Evolutionary conservation across 2,329 filamentous ascomycete genomes (phyloP).

Genomic region (Tolypocladium amazonense): DNA sequence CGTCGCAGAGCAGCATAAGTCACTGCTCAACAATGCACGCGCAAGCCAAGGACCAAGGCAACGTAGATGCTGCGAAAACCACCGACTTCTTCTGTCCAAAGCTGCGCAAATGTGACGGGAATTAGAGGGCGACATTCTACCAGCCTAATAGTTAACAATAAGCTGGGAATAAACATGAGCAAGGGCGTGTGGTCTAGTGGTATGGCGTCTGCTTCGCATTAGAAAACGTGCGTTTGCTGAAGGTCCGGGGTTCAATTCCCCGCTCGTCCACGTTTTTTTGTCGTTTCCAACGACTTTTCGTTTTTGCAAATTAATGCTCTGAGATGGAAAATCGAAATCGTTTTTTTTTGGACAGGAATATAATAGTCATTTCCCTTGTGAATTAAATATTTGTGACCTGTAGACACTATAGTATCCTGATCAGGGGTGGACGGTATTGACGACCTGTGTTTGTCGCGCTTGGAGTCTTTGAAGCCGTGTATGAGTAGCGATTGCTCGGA

Average conservation of each 20-base stretch:
- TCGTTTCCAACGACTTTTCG: neutral
- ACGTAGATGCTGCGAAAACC: neutral
- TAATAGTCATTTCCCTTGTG: too few species aligned
- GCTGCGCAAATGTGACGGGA: too few species aligned
- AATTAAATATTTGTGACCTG: too few species aligned
- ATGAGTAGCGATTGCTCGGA: too few species aligned
- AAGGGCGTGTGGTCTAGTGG: constrained; percentile 14
- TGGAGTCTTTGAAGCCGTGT: too few species aligned
- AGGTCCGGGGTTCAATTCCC: constrained; percentile 15
- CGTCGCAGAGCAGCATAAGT: neutral
- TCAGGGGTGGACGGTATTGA: too few species aligned
- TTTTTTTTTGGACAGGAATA: neutral
- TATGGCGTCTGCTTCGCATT: constrained; percentile 14
- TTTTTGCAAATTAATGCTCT: neutral
- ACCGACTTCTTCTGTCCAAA: too few species aligned
- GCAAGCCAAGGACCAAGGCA: neutral
- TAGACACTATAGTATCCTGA: too few species aligned
- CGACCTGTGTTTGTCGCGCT: too few species aligned
- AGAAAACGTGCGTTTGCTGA: constrained; percentile 7
- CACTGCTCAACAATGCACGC: neutral
- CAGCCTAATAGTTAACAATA: neutral
- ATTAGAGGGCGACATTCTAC: accelerated
- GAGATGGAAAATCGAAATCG: neutral
- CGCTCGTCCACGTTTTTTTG: constrained; percentile 10
- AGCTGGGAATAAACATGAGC: neutral